These are phyloP conservation scores for Diaporthe sp. DNA, from an alignment of 2,329 filamentous ascomycete species.

Conservation along the genomic window DNA sequence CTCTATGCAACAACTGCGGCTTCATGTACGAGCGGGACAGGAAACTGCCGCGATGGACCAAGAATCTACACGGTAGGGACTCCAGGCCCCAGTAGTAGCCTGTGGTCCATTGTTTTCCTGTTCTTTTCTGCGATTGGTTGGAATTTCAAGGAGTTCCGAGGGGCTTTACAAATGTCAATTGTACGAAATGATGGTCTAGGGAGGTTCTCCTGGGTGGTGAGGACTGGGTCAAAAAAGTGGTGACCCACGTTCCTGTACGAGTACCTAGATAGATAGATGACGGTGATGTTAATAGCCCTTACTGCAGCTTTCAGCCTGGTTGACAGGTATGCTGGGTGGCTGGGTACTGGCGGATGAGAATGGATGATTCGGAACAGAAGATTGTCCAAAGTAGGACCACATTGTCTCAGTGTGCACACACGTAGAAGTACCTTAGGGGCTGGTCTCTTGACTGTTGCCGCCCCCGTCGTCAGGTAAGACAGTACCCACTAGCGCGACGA, in stretches of 20 bases:
- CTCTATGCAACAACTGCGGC: conserved; percentile 93
- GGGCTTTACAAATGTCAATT: background rate
- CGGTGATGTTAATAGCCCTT: conserved; percentile 12
- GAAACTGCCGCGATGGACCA: conserved; percentile 81
- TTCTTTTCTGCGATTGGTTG: background rate
- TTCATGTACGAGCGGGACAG: conserved; percentile 89
- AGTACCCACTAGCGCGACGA: background rate
- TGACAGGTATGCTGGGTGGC: background rate
- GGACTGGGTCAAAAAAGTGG: background rate
- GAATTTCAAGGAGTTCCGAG: background rate
- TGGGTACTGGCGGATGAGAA: background rate
- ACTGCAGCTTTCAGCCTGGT: background rate
- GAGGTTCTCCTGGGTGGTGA: background rate
- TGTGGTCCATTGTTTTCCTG: background rate
- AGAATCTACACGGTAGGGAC: conserved; percentile 69
- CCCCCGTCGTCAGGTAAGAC: background rate
- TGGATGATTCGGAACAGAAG: background rate
- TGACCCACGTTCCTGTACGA: background rate
- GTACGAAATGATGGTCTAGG: background rate
- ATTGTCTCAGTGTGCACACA: no score
- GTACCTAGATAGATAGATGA: conserved; percentile 24
- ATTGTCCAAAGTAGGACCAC: background rate
- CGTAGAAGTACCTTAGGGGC: background rate
- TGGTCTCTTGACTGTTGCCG: background rate
- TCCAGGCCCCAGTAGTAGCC: conserved; percentile 39